Evolutionary conservation across 176 grass and related monocot genomes (phyloP), one percentile per base, ranked within the genome.

Genomic region (Stipa capillata): DNA sequence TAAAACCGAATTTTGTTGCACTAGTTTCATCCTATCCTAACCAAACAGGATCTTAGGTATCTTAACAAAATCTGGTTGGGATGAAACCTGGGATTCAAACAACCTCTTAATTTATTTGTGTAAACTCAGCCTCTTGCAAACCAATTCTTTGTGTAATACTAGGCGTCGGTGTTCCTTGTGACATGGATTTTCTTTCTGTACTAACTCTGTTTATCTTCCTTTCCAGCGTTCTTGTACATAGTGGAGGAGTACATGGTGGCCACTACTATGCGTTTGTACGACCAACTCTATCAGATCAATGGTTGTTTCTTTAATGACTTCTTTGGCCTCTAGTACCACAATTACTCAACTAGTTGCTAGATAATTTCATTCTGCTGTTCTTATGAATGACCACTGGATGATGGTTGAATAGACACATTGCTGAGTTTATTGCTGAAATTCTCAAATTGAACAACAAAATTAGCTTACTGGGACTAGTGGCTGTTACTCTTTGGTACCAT

Each of bases 221-320:
- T 80, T 74, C 50, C 86, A 97, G 93, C 85, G 90, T 97, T 77
- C 93, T 97, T 87, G 93, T 97, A 80, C 93, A 97, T 69, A 97
- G 93, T 79, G 93, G 93, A 82, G 90, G 93, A 63, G 90, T 97
- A 71, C 94, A 97, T 85, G 94, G 94, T 25, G 94, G 90, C 43
- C 94, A 97, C 72, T 97, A 97, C 80, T 97, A 93, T 87, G 94
- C 94, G 66, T 97, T 97, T 64, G 93, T 97, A 80, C 85, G 90
- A 11, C 90, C 94, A 65, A 85, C 83, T 64, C 86, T 97, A 41
- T 86, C 88, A 55, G 83, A 97, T 42, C 90, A 97, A 53, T 97
- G 94, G 94, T 97, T 87, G 66, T 43, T 85, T 82, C 62, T 85
- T 17, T 54, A 36, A 59, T 60, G 70, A 77, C 28, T 76, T 85